Percentiles rank a stretch among this genome's conserved stretches.
Evolutionary conservation across 1,284 basidiomycete species (phyloP).

Genomic region (Ganoderma lucidum): DNA sequence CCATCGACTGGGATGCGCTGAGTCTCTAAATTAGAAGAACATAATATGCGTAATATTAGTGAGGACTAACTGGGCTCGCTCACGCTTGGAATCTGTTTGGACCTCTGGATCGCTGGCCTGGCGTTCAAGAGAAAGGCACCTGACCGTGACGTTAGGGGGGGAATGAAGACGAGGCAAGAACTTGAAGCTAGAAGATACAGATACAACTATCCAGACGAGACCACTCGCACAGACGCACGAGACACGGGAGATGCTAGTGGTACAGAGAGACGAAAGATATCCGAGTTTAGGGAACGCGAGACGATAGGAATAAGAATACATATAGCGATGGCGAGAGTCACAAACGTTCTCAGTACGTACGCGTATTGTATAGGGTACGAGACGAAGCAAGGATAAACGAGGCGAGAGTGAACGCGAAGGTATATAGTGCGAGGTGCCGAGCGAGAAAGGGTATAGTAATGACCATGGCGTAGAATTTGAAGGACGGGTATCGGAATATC

Average conservation of each 20-base stretch:
- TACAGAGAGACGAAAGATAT: not conserved
- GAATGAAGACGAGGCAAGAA: no score
- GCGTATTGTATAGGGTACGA: not conserved
- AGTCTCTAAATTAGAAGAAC: no score
- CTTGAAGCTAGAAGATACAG: not conserved
- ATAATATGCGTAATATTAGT: no score
- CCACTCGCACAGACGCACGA: not conserved
- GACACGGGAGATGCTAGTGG: not conserved
- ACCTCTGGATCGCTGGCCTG: no score
- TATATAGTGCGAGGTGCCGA: not conserved
- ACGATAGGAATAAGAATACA: not conserved
- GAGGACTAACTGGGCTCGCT: no score
- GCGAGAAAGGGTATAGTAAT: not conserved
- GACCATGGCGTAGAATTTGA: not conserved
- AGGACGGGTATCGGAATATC: not conserved
- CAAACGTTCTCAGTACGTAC: not conserved
- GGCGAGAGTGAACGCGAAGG: not conserved
- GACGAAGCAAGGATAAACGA: not conserved
- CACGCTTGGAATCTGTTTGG: no score
- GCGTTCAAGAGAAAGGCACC: no score
- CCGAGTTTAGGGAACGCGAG: not conserved
- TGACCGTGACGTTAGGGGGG: no score
- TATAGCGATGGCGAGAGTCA: not conserved
- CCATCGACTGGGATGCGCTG: no score
- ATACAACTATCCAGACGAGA: not conserved